phyloP scores from a whole-genome alignment of 164 flowering plant genomes.

The Magnolia changhungtana region DNA sequence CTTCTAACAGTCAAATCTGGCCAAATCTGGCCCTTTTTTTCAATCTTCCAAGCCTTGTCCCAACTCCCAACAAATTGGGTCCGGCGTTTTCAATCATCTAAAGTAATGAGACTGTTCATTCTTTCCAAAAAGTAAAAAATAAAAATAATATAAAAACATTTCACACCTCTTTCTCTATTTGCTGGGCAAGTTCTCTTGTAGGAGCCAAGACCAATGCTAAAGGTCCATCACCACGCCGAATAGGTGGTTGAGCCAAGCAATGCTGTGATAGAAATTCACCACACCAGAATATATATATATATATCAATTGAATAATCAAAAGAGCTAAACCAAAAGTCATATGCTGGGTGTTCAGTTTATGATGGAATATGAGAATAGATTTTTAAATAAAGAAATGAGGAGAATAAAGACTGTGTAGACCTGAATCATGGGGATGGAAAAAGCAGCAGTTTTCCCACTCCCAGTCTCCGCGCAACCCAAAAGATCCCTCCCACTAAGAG shows the following conservation, averaged over 20 bases:
- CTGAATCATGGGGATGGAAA: slow-evolving; percentile 66
- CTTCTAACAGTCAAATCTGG: too few relatives aligned
- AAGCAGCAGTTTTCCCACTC: slow-evolving; percentile 74
- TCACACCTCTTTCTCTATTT: slow-evolving; percentile 49
- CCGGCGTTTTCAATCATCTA: too few relatives aligned
- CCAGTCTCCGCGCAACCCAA: slow-evolving; percentile 74
- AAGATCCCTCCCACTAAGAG: slow-evolving; percentile 59
- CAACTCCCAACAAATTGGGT: too few relatives aligned
- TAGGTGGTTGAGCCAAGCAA: slow-evolving; percentile 52
- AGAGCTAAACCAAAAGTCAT: not conserved
- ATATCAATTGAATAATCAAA: not conserved
- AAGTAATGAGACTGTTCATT: too few relatives aligned
- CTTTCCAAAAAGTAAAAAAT: too few relatives aligned
- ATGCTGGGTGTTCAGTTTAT: not conserved
- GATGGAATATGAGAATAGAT: not conserved
- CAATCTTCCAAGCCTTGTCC: too few relatives aligned
- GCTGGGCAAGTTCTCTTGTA: slow-evolving; percentile 70
- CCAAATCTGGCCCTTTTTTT: too few relatives aligned
- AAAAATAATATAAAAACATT: not conserved
- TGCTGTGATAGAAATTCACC: slow-evolving; percentile 30
- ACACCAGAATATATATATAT: not conserved
- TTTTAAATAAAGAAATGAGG: not conserved
- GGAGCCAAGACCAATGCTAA: slow-evolving; percentile 62
- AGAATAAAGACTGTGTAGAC: slow-evolving; percentile 17
- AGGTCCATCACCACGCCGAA: slow-evolving; percentile 60